Conservation (phyloP, 768 basidiomycete species). For the Polyporus arcularius region DNA sequence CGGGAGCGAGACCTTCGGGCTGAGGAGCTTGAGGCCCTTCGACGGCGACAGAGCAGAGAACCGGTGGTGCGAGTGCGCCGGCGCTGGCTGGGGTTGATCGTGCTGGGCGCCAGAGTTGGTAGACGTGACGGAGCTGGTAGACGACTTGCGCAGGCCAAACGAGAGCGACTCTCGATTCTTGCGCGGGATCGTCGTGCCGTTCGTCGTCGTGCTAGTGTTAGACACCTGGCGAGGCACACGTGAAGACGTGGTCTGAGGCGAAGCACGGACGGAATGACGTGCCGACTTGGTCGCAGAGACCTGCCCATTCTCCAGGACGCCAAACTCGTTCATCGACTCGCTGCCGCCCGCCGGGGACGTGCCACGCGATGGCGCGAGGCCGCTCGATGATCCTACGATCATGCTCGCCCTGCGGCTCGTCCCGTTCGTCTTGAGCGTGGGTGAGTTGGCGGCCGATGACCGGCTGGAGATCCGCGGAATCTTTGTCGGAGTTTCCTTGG, state of each 20-base stretch:
- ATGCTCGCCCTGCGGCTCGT: slow-evolving; percentile 68
- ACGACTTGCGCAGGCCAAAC: slow-evolving; percentile 80
- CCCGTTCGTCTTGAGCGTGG: slow-evolving; percentile 54
- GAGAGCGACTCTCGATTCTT: slow-evolving; percentile 84
- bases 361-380: slow-evolving; percentile 55
- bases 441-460: slow-evolving; percentile 73
- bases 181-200: slow-evolving; percentile 52
- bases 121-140: slow-evolving; percentile 78
- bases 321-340: slow-evolving; percentile 70
- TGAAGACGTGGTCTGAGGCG: slow-evolving; percentile 56
- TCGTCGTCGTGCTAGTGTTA: slow-evolving; percentile 42
- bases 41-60: slow-evolving; percentile 87
- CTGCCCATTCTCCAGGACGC: slow-evolving; percentile 70
- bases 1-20: slow-evolving; percentile 71
- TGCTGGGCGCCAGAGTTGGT: slow-evolving; percentile 50
- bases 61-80: slow-evolving; percentile 53
- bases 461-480: slow-evolving; percentile 91
- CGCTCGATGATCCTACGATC: slow-evolving; percentile 43
- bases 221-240: slow-evolving; percentile 69
- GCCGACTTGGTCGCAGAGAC: slow-evolving; percentile 46
- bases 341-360: slow-evolving; percentile 57
- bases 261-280: slow-evolving; percentile 62
- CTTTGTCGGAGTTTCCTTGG: slow-evolving; percentile 89
- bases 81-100: slow-evolving; percentile 14
- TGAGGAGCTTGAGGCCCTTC: slow-evolving; percentile 78